A percentile compares a stretch with the other conserved stretches of the same genome.
phyloP scores from a whole-genome alignment of 768 basidiomycete genomes.

The Multifurca ochricompacta region DNA sequence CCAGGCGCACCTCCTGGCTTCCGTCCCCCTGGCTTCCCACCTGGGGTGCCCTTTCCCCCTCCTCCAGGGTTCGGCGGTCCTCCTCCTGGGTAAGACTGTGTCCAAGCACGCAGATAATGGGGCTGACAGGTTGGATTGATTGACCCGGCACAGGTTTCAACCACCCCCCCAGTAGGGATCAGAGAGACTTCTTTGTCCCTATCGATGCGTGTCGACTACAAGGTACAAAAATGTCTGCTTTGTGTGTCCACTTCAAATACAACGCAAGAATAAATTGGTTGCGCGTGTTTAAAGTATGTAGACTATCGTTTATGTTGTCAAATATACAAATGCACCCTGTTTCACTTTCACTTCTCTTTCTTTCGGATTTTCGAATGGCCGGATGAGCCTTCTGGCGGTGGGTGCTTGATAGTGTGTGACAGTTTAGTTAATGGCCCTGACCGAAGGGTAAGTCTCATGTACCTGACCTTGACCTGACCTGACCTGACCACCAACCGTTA shows the following conservation, averaged over 20 bases:
- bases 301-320: too few species aligned
- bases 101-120: not conserved
- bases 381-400: not conserved
- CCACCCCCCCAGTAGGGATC: slow-evolving; percentile 37
- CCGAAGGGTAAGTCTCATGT: slow-evolving; percentile 1
- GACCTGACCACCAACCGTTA: too few species aligned
- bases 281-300: slow-evolving; percentile 11
- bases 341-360: not conserved
- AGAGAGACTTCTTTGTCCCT: not conserved
- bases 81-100: slow-evolving; percentile 62
- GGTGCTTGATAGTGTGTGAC: too few species aligned
- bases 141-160: slow-evolving; percentile 35
- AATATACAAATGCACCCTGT: too few species aligned
- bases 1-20: slow-evolving; percentile 81
- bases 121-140: not conserved
- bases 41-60: slow-evolving; percentile 71
- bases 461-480: too few species aligned
- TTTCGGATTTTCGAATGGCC: not conserved
- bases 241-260: not conserved
- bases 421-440: not conserved
- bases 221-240: not conserved
- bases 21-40: slow-evolving; percentile 77
- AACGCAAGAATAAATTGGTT: not conserved
- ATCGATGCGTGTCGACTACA: slow-evolving; percentile 4
- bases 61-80: slow-evolving; percentile 77